phyloP scores from a whole-genome alignment of 192 early-diverging fungal species.

The Gamsiella multidivaricata region DNA sequence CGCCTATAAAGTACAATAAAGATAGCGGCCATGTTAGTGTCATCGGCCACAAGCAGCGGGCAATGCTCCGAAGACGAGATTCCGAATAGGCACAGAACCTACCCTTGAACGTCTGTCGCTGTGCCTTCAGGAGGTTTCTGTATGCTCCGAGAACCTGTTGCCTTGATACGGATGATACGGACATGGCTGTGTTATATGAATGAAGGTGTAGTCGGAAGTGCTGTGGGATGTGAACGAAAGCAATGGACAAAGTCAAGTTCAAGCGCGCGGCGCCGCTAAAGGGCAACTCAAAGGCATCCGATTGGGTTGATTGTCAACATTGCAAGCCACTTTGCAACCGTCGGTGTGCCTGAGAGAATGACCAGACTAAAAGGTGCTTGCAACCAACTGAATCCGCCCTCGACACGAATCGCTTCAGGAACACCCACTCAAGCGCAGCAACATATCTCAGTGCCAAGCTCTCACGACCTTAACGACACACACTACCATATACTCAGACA shows the following conservation, averaged over 20 bases:
- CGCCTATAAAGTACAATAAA: conserved; percentile 18
- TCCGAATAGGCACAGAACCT: not conserved
- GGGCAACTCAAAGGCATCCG: not conserved
- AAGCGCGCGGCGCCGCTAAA: not conserved
- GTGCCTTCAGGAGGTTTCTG: conserved; percentile 51
- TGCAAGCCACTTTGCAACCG: not conserved
- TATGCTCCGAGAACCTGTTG: conserved; percentile 53
- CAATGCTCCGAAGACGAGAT: too few species aligned
- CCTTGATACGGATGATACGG: conserved; percentile 29
- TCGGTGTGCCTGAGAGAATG: not conserved
- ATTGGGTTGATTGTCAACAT: not conserved
- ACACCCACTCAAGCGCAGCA: too few species aligned
- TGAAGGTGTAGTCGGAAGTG: not conserved
- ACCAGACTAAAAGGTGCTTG: not conserved
- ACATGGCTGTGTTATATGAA: not conserved
- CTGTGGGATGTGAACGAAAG: not conserved
- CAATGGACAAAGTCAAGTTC: not conserved
- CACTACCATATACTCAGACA: not conserved
- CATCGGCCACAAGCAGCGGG: too few species aligned
- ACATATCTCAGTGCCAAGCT: not conserved
- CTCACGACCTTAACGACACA: not conserved
- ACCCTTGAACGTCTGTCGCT: conserved; percentile 54
- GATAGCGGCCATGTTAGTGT: too few species aligned
- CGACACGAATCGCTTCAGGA: not conserved
- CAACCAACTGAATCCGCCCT: not conserved